Base-by-base conservation (phyloP, 1,284 basidiomycete genomes). In the Sporisorium sorghi region DNA sequence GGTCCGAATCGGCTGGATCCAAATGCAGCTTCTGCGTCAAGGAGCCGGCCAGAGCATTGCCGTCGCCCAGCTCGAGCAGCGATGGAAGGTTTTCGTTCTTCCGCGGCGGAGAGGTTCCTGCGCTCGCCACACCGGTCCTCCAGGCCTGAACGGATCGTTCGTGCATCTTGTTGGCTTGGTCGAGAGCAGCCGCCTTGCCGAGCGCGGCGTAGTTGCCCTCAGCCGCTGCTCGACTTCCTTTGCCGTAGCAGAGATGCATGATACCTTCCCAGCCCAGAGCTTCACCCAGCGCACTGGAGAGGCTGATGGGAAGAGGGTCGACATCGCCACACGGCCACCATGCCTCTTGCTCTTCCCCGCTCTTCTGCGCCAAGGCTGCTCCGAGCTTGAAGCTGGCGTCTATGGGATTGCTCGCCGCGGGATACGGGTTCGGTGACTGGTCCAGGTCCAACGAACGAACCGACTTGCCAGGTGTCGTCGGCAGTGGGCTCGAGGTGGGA, bases 201-300 rank as follows among this genome's bases (percentile, higher is more conserved):
- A 83, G 65, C 0, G 81, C 62, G 1, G 49, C 50, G 46, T 69
- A 80, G 28, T 58, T 58, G 14, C 77, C 75, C 42, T 66, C 72
- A 0, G 46, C 43, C 2, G 63, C 72, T 33, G 67, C 66, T 24
- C 58, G 58, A 56, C 79, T 81, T 30, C 74, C 78, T 21, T 56
- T 52, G 15, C 82, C 82, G 40, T 83, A 83, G 63, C 82, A 83
- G 19, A 83, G 69, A 19, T 79, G 71, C 76, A 83, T 74, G 60
- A 83, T 75, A 15, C 81, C 81, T 33, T 81, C 77, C 82, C 82
- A 83, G 10, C 82, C 82, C n/a, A 83, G 58, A 3, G 79, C 76
- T 26, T 73, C 47, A 2, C 74, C 78, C 7, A 83, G 52, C 0
- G 82, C 81, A 19, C 61, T 73, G 10, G 73, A 40, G n/a, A 83